These are phyloP conservation scores for Paramecium tetraurelia DNA, from an alignment of 73 alveolate species.

Conservation along the genomic window DNA sequence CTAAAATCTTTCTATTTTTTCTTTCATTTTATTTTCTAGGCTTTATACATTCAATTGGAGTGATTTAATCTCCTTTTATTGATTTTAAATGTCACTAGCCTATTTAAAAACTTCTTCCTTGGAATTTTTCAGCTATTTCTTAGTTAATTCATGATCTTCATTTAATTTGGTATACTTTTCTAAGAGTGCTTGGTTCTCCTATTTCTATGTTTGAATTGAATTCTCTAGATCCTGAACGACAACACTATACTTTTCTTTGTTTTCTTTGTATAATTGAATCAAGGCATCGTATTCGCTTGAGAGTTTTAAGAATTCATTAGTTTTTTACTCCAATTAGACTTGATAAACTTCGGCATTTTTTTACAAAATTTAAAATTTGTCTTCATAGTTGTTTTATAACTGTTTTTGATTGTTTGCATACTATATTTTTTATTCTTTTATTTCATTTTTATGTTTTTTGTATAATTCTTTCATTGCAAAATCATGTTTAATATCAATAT, in stretches of 20 bases:
- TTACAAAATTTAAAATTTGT: neutral
- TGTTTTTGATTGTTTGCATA: neutral
- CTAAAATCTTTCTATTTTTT: neutral
- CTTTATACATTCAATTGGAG: neutral
- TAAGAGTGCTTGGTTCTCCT: neutral
- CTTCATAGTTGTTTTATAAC: neutral
- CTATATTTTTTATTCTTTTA: neutral
- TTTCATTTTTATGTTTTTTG: neutral
- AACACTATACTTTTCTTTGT: neutral
- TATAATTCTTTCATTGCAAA: slow-evolving; percentile 10
- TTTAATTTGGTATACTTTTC: neutral
- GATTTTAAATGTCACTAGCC: neutral
- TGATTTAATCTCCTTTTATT: neutral
- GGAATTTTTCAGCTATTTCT: neutral
- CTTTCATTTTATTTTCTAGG: neutral
- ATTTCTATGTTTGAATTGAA: neutral
- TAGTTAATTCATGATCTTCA: neutral
- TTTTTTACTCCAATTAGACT: neutral
- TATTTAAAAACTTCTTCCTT: neutral
- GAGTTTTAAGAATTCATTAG: neutral
- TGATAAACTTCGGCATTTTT: neutral
- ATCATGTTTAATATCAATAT: slow-evolving; percentile 5
- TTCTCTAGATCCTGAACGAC: neutral
- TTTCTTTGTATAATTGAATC: neutral
- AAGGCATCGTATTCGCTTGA: neutral